Evolutionary conservation across 1,284 basidiomycete species (phyloP).

Genomic region (Tilletia indica): DNA sequence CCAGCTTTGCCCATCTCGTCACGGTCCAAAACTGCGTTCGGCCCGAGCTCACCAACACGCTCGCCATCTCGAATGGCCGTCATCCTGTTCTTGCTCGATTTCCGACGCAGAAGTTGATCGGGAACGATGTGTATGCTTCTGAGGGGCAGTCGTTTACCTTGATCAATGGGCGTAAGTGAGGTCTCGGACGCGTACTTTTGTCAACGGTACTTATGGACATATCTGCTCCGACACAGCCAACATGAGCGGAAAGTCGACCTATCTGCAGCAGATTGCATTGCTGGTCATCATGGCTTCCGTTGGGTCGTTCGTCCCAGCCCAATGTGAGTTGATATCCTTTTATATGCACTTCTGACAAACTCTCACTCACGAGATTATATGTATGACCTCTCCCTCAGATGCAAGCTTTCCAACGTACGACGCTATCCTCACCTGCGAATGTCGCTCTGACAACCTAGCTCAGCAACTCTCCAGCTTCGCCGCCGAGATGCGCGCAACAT

Average conservation of each 20-base stretch:
- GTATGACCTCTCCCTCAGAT: constrained; percentile 19
- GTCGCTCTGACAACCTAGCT: constrained; percentile 76
- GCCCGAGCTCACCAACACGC: constrained; percentile 36
- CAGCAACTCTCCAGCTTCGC: constrained; percentile 49
- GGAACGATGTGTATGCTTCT: constrained; percentile 26
- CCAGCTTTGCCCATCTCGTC: constrained; percentile 32
- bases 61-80: constrained; percentile 53
- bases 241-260: constrained; percentile 79
- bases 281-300: constrained; percentile 75
- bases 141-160: constrained; percentile 62
- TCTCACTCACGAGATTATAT: neutral
- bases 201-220: constrained; percentile 63
- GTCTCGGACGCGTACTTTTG: constrained; percentile 38
- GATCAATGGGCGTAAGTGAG: constrained; percentile 31
- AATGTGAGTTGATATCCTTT: constrained; percentile 69
- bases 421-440: constrained; percentile 77
- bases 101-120: constrained; percentile 59
- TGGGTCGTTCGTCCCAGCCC: constrained; percentile 85
- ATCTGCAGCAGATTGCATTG: constrained; percentile 79
- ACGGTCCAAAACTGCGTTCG: constrained; percentile 32
- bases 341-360: neutral
- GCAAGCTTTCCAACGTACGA: constrained; percentile 68
- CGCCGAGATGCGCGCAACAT: constrained; percentile 38
- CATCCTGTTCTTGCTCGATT: constrained; percentile 69
- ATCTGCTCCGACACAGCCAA: constrained; percentile 60